Base-by-base conservation (phyloP, 306 rosid species). In the Pachyrhizus erosus region DNA sequence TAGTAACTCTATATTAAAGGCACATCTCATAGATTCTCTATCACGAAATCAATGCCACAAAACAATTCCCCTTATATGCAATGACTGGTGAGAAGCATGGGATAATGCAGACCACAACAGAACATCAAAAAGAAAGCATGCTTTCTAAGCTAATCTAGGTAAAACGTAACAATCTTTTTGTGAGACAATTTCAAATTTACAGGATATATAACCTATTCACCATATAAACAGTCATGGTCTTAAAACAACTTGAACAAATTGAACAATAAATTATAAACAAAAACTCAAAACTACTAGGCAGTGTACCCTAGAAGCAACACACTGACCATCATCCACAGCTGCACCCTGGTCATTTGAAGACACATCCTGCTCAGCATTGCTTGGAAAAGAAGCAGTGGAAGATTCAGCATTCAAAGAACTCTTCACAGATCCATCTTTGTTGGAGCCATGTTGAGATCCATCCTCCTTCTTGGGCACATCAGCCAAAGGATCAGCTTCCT, bases 401-500 rank as follows among this genome's bases (percentile, higher is more conserved):
- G 98, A 91, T 82, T 93, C 94, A 54, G 91, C 93, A 74, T 86
- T 89, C 57, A 74, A 27, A 85, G 83, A 82, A 86, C 52, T 86
- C 87, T 93, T 93, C 27, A 42, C 93, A 75, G 96, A 79, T 69
- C 85, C 92, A 81, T 80, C 90, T 66, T 88, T 91, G 31, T 72
- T 82, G 45, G 95, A 88, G 73, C 83, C 88, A 42, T 88, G 89
- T 23, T 88, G 93, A 67, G 94, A 88, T 69, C 81, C 89, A 45
- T 82, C 85, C 84, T 88, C 91, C 83, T 89, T 91, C 89, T 96
- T 96, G 12, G 99, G 99, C 21, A 96, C 92, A 87, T 55, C 76
- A 67, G 82, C 99, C 78, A 96, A 84, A 37, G 99, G 99, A 86
- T 93, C 97, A 70, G 99, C 89, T 81, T 96, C 99, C 86, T 92